Base-by-base conservation (phyloP, 2,329 filamentous ascomycete species). In the Paraphaeosphaeria sporulosa region DNA sequence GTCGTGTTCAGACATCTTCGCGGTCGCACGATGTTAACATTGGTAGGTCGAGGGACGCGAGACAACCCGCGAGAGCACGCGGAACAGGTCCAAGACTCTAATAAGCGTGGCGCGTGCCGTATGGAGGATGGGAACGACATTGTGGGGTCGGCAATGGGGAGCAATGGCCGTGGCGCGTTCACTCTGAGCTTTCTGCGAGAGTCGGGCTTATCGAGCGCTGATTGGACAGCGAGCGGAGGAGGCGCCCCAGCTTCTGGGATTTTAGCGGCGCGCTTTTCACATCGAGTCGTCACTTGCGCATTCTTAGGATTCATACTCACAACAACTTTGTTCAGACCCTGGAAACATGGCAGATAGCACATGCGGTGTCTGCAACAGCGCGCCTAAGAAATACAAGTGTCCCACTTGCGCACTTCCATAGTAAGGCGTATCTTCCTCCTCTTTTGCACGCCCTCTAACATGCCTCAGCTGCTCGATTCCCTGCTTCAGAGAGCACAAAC, bases 321-420 rank as follows among this genome's bases (percentile, higher is more conserved):
- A 27, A 12, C 30, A 32, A 38, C 34, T 34, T 56, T 15, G 8
- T 12, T 32, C 30, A 9, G 10, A 32, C 27, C 10, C 36, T 36
- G 12, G 34, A 34, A n/a, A 65, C 47, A 78, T 81, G 79, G 59
- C 71, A 17, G 70, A 72, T 8, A 4, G 43, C 8, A 62, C 72
- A 13, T 84, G 82, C 60, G 78, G 77, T 46, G 74, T 84, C n/a
- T 84, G 82, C 70, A 68, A 76, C 43, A 69, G 70, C 23, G 68
- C 73, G 49, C 75, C 77, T n/a, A 80, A 79, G 50, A 84, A 83
- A 68, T 84, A 84, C 76, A 83, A 81, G 72, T 84, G 82, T 65
- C 80, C 81, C n/a, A 76, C 77, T 21, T 83, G 82, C 66, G 70
- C 77, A 60, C 63, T 81, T 34, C 79, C 77, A 70, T 84, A 83